Base-by-base conservation (phyloP, 208 protist species). In the Porcisia hertigi region DNA sequence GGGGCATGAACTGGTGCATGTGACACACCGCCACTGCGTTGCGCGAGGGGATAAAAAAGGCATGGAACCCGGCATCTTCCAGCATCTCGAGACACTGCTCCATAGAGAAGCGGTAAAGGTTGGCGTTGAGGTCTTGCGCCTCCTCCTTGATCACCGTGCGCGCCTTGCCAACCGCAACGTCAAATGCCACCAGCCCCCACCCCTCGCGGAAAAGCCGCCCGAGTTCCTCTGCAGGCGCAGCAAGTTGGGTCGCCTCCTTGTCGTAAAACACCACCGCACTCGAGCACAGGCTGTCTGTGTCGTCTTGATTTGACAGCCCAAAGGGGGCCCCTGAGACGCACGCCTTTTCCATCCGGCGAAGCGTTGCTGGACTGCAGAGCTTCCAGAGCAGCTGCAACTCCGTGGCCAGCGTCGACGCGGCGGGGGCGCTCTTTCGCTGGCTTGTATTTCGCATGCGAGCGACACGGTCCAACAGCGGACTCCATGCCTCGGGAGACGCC, bases 81-180 rank as follows among this genome's bases (percentile, higher is more conserved):
- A 94, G 85, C 79, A 90, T 89, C 58, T 87, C 87, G 45, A 86
- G 76, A 69, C 87, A 94, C 78, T 94, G 80, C 70, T 75, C 76
- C 80, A 86, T 92, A 49, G 82, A 79, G 74, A 88, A 92, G 73
- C 83, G 78, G 73, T 78, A 78, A 20, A 82, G 69, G 54, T 82
- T 82, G 14, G 78, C 63, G 62, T 85, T 80, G 57, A 94, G 81
- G 69, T 87, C 80, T 47, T 52, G 53, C 73, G 80, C 80, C 79
- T 94, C 90, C 16, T 83, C 77, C 64, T 77, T 81, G 47, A 83
- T 81, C 41, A 94, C 84, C 4, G 69, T 76, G 54, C 87, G 85
- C 14, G 83, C 74, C 20, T 75, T 70, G 53, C 90, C 90, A 3
- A 85, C 73, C 18, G 79, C 80, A 6, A 86, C 81, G 74, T 92